Conservation (phyloP, 2,329 filamentous ascomycete genomes). For the Aspergillus pseudonomiae region DNA sequence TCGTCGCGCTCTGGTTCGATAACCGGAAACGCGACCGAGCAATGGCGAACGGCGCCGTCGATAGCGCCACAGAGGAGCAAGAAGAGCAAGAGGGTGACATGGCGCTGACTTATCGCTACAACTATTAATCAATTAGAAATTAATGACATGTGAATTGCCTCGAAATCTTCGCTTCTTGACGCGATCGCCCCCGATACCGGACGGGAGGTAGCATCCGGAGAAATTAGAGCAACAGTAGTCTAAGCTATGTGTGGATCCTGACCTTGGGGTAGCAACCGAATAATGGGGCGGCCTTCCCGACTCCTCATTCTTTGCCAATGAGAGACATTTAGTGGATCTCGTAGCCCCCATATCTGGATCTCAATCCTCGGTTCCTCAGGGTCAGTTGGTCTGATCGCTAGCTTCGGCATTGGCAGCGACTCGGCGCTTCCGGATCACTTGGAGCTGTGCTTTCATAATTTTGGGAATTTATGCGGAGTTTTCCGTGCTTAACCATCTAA, state of each 20-base stretch:
- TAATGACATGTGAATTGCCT: background rate
- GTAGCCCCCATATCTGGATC: background rate
- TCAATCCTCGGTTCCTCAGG: no score
- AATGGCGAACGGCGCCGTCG: conserved; percentile 22
- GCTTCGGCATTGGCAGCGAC: no score
- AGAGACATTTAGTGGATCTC: background rate
- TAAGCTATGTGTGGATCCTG: background rate
- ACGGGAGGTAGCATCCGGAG: background rate
- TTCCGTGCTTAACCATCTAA: background rate
- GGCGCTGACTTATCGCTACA: conserved; percentile 46
- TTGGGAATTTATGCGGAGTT: background rate
- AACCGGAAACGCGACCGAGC: conserved; percentile 45
- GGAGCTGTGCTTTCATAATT: no score
- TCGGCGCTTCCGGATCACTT: no score
- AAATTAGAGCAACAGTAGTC: background rate
- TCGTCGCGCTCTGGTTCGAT: conserved; percentile 39
- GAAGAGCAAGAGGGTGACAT: conserved; percentile 43
- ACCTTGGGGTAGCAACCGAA: background rate
- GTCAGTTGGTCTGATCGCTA: no score
- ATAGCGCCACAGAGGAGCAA: conserved; percentile 30
- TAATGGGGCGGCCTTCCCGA: background rate
- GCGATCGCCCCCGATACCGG: conserved; percentile 1
- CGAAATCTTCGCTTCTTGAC: background rate
- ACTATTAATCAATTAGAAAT: conserved; percentile 31
- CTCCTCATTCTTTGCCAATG: background rate